A percentile compares a stretch with the other conserved stretches of the same genome.
Conservation (phyloP, 345 rosid genomes). For the Citrus trifoliata region DNA sequence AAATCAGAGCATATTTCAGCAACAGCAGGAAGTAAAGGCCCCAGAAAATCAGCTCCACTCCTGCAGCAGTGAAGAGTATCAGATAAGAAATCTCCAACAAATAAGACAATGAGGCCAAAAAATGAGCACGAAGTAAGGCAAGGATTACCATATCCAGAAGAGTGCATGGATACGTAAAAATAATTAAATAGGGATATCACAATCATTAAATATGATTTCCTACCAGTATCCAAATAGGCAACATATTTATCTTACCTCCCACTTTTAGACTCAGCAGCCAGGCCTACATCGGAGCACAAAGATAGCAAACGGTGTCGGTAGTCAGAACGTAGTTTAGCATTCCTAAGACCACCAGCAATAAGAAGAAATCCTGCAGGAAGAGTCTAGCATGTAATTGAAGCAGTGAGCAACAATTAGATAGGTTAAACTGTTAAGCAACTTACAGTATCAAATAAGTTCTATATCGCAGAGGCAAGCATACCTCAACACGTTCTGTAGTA, state of each 20-base stretch:
- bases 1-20: constrained; percentile 97
- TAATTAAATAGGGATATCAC: constrained; percentile 8
- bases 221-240: constrained; percentile 13
- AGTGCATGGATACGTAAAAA: constrained; percentile 1
- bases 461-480: constrained; percentile 22
- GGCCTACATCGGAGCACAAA: constrained; percentile 96
- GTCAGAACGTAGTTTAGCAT: constrained; percentile 77
- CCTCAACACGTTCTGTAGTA: constrained; percentile 93
- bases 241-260: constrained; percentile 82
- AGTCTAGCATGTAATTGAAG: constrained; percentile 73
- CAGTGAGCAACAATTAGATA: constrained; percentile 44
- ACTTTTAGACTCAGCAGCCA: constrained; percentile 96
- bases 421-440: constrained; percentile 18
- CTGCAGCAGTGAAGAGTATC: constrained; percentile 39
- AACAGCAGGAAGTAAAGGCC: constrained; percentile 96
- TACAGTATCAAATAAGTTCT: not conserved
- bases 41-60: constrained; percentile 98
- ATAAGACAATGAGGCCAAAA: constrained; percentile 3
- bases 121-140: not conserved
- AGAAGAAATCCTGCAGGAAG: constrained; percentile 99
- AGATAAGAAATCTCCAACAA: constrained; percentile 15
- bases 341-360: constrained; percentile 76
- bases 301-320: constrained; percentile 90
- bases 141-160: not conserved
- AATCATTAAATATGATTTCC: not conserved